Evolutionary conservation across 805 yeast species (phyloP), one percentile per base, ranked within the genome.

Genomic region (Myxozyma melibiosi): DNA sequence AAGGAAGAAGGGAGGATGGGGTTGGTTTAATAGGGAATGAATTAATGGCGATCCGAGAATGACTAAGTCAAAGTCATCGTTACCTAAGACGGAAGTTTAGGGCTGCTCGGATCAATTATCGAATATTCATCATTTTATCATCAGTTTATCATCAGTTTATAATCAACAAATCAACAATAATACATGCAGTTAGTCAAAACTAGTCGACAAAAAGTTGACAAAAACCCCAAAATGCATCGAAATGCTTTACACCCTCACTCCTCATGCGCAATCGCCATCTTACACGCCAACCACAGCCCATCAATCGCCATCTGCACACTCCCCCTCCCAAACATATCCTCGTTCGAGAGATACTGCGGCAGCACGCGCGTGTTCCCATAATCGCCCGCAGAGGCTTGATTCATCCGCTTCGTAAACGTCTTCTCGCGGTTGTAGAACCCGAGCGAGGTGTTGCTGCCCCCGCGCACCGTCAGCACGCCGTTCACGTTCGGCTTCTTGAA

Each of bases 201-300:
- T n/a, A n/a, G n/a, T n/a, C n/a, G n/a, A n/a, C n/a, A n/a, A n/a
- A n/a, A n/a, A n/a, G n/a, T n/a, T n/a, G n/a, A n/a, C n/a, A n/a
- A n/a, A n/a, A n/a, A n/a, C n/a, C n/a, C 11, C 43, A 25, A 11
- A 20, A 20, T 4, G n/a, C 2, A 20, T 20, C n/a, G 24, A 27
- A 14, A 6, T 27, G 8, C 20, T 16, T 14, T 31, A 18, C 22
- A 14, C 24, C 24, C 7, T 44, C 34, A 58, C 18, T 49, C 55
- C 27, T 55, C 60, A 1, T 38, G 43, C 11, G 45, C 24, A 14
- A 28, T 40, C 16, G 49, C 33, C 51, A 51, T 40, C 37, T 33
- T 52, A 43, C 61, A 54, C 20, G 58, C 55, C 24, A 57, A 24
- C 59, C 61, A 57, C 27, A 57, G 34, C 24, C 61, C 61, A 35